A percentile compares a stretch with the other conserved stretches of the same genome.
These are phyloP conservation scores for Leishmania aethiopica DNA, from an alignment of 208 protist species.

Conservation along the genomic window DNA sequence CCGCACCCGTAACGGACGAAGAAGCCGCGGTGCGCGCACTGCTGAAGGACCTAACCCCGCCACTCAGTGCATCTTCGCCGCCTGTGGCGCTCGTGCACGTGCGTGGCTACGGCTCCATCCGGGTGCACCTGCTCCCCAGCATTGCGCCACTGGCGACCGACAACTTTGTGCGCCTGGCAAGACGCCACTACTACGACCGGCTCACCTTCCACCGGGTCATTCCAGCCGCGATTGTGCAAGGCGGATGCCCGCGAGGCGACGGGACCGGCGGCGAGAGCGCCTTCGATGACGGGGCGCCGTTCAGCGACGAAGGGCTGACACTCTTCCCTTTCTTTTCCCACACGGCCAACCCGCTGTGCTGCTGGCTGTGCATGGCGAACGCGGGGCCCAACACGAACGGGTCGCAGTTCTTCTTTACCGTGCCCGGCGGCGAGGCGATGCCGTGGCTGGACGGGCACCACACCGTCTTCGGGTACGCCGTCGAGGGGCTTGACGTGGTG, in stretches of 20 bases:
- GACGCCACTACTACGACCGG: slow-evolving; percentile 93
- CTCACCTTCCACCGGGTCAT: slow-evolving; percentile 96
- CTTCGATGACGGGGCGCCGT: slow-evolving; percentile 85
- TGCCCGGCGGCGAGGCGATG: slow-evolving; percentile 48
- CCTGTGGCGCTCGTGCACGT: slow-evolving; percentile 44
- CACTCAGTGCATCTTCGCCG: not conserved
- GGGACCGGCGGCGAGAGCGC: slow-evolving; percentile 92
- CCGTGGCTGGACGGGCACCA: slow-evolving; percentile 93
- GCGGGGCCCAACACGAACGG: slow-evolving; percentile 84
- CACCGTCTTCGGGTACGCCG: slow-evolving; percentile 94
- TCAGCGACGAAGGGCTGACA: slow-evolving; percentile 92
- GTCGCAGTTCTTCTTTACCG: slow-evolving; percentile 92
- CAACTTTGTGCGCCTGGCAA: slow-evolving; percentile 94
- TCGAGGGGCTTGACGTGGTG: slow-evolving; percentile 68
- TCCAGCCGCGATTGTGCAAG: slow-evolving; percentile 95
- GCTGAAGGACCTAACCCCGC: slow-evolving; percentile 25
- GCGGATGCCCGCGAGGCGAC: slow-evolving; percentile 91
- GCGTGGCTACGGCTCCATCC: slow-evolving; percentile 53
- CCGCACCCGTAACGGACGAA: slow-evolving; percentile 10
- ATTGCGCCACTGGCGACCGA: slow-evolving; percentile 94
- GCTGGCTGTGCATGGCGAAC: slow-evolving; percentile 90
- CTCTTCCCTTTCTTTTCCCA: slow-evolving; percentile 66
- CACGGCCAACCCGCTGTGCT: slow-evolving; percentile 35
- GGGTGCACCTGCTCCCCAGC: slow-evolving; percentile 90
- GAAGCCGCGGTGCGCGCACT: slow-evolving; percentile 39